Conservation (phyloP, 331 rosid genomes). For the Pyrus hybrid region DNA sequence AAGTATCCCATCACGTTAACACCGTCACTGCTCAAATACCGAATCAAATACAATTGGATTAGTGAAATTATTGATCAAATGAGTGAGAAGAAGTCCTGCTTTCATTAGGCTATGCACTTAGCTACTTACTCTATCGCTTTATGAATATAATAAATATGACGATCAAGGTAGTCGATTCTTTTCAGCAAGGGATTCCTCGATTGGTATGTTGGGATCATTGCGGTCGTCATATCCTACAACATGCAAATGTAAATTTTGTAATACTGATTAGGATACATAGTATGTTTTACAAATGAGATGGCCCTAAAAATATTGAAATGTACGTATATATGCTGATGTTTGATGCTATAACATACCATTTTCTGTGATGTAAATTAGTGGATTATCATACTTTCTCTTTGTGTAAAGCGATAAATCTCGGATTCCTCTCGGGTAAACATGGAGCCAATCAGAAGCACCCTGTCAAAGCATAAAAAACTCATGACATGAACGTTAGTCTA, state of each 20-base stretch:
- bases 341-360: background rate
- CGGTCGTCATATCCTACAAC: background rate
- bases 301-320: background rate
- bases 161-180: background rate
- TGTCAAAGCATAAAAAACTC: background rate
- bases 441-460: background rate
- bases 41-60: background rate
- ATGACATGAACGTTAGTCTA: background rate
- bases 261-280: background rate
- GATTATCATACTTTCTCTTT: background rate
- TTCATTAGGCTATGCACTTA: background rate
- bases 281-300: background rate
- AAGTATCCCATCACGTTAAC: constrained; percentile 8
- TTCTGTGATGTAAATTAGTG: constrained; percentile 7
- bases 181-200: background rate
- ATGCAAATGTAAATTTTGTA: background rate
- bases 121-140: constrained; percentile 1
- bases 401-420: background rate
- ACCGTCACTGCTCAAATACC: background rate
- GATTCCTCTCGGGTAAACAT: background rate
- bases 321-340: background rate
- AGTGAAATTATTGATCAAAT: background rate
- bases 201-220: background rate
- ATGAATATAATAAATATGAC: background rate
- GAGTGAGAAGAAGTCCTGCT: background rate